These are phyloP conservation scores for Citrus unshiu DNA, from an alignment of 345 rosid genomes.

Conservation along the genomic window DNA sequence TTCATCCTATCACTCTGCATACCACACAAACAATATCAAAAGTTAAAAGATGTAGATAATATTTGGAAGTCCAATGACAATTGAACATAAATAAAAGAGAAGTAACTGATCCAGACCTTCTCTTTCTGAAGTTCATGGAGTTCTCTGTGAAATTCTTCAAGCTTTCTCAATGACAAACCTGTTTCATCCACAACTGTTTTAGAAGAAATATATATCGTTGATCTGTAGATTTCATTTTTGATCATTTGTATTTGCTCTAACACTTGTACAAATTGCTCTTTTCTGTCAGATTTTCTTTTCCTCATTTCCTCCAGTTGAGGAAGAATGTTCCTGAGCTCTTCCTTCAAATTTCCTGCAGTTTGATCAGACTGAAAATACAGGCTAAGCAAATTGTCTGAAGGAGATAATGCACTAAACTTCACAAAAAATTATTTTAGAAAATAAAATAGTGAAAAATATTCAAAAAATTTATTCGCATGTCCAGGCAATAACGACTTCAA, in stretches of 20 bases:
- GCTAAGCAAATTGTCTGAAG: conserved; percentile 2
- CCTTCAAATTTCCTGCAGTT: conserved; percentile 72
- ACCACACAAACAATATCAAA: background rate
- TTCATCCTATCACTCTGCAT: conserved; percentile 66
- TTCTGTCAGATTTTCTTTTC: conserved; percentile 72
- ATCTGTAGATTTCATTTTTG: conserved; percentile 56
- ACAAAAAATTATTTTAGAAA: background rate
- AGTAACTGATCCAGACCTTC: conserved; percentile 43
- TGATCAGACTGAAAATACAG: conserved; percentile 56
- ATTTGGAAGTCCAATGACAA: background rate
- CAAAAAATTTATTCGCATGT: background rate
- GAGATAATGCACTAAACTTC: background rate
- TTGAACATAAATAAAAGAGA: conserved; percentile 1
- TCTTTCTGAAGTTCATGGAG: conserved; percentile 67
- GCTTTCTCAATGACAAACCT: conserved; percentile 72
- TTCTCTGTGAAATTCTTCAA: conserved; percentile 64
- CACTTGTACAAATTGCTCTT: conserved; percentile 70
- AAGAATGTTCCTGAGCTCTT: conserved; percentile 65
- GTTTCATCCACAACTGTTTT: conserved; percentile 50
- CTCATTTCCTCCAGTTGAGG: conserved; percentile 91
- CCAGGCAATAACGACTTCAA: background rate
- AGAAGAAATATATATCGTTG: conserved; percentile 27
- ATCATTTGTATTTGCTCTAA: conserved; percentile 47
- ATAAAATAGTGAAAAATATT: background rate
- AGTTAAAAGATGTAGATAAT: background rate